These are phyloP conservation scores for Pelargonium nanum DNA, from an alignment of 345 rosid species.

Conservation along the genomic window DNA sequence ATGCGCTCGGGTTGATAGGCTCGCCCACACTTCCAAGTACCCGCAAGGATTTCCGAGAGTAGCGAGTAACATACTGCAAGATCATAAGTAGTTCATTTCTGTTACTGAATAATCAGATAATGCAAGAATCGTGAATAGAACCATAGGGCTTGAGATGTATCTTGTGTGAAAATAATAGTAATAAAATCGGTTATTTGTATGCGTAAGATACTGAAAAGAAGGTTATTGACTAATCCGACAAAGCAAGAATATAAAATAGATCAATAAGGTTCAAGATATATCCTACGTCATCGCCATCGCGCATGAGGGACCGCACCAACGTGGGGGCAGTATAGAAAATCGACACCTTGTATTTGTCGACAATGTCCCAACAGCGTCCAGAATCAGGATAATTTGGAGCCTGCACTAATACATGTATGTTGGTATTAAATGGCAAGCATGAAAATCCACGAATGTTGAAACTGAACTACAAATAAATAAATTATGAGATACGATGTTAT, in stretches of 20 bases:
- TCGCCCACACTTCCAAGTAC: constrained; percentile 98
- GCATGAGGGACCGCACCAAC: constrained; percentile 95
- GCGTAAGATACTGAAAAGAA: too few relatives aligned
- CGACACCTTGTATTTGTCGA: constrained; percentile 88
- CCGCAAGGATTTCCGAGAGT: constrained; percentile 85
- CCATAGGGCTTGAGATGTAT: too few relatives aligned
- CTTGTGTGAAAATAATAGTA: too few relatives aligned
- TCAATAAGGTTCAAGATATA: constrained; percentile 3
- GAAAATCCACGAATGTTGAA: too few relatives aligned
- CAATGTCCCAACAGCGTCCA: constrained; percentile 95
- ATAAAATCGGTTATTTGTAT: too few relatives aligned
- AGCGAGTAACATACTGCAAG: constrained; percentile 65
- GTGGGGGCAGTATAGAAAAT: constrained; percentile 96
- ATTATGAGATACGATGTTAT: too few relatives aligned
- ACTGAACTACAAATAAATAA: too few relatives aligned
- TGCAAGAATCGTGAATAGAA: too few relatives aligned
- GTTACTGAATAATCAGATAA: too few relatives aligned
- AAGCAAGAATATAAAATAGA: too few relatives aligned
- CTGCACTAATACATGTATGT: constrained; percentile 26
- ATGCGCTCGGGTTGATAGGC: constrained; percentile 98
- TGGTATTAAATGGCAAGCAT: too few relatives aligned
- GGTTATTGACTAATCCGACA: too few relatives aligned
- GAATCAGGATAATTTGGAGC: constrained; percentile 89
- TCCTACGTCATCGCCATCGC: constrained; percentile 71
- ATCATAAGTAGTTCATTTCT: not conserved